Evolutionary conservation across 129 eudicot genomes (phyloP).

Genomic region (Artemisia annua): DNA sequence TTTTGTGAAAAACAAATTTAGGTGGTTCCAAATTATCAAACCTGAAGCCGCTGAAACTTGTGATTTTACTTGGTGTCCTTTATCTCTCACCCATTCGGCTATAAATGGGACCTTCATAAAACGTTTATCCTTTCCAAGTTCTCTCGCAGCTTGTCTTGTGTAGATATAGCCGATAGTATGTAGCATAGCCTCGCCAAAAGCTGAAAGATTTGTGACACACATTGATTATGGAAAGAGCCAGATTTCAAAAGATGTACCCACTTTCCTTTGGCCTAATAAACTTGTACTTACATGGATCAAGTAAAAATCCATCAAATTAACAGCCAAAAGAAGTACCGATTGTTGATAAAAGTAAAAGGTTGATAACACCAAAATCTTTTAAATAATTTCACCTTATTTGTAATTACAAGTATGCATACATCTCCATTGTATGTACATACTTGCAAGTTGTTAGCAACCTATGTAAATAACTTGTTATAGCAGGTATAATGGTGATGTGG

Average conservation of each 20-base stretch:
- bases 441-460: no score
- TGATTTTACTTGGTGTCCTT: conserved; percentile 78
- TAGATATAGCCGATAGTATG: conserved; percentile 89
- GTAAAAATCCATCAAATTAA: no score
- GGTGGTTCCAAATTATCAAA: conserved; percentile 25
- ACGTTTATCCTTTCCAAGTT: conserved; percentile 80
- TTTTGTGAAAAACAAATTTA: neutral
- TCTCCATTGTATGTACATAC: no score
- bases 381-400: no score
- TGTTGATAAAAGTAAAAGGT: no score
- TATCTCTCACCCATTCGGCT: conserved; percentile 95
- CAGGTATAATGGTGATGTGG: conserved; percentile 1
- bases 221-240: neutral
- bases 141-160: conserved; percentile 83
- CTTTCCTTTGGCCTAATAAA: no score
- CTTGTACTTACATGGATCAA: no score
- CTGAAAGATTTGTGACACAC: conserved; percentile 42
- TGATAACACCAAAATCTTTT: no score
- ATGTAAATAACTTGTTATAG: no score
- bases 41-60: conserved; percentile 92
- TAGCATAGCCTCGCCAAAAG: conserved; percentile 90
- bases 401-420: no score
- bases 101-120: conserved; percentile 81
- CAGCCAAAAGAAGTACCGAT: no score
- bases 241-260: neutral